phyloP scores from a whole-genome alignment of 225 moss, liverwort and hornwort genomes.

The Bryoerythrophyllum caledonicum region DNA sequence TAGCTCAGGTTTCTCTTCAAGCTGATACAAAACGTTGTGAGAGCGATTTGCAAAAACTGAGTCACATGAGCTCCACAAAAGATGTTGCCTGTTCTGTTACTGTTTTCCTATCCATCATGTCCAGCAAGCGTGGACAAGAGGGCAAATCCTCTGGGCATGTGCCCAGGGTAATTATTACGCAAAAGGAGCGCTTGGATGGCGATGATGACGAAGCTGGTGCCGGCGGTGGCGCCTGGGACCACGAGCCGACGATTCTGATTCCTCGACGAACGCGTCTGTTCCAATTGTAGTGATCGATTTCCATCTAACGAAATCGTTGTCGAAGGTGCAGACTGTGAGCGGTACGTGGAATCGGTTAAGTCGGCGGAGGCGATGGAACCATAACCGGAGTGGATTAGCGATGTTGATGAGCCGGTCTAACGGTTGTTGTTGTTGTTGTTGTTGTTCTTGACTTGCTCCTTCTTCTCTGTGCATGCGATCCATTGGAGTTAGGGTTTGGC shows the following conservation, averaged over 20 bases:
- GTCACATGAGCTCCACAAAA: not conserved
- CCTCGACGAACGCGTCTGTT: not conserved
- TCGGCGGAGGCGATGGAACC: conserved; percentile 2
- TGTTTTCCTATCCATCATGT: no score
- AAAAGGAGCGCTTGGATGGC: not conserved
- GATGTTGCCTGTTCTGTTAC: no score
- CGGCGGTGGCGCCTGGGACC: not conserved
- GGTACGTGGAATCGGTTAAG: not conserved
- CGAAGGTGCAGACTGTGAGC: not conserved
- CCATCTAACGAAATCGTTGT: not conserved
- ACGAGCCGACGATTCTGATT: not conserved
- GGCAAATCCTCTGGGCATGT: no score
- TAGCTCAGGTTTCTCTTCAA: not conserved
- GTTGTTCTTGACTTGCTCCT: conserved; percentile 13
- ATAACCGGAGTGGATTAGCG: conserved; percentile 2
- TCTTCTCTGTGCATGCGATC: not conserved
- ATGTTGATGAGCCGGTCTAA: conserved; percentile 2
- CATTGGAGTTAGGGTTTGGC: conserved; percentile 1
- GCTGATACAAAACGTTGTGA: not conserved
- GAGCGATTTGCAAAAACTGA: no score
- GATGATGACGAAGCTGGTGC: not conserved
- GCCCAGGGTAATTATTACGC: no score
- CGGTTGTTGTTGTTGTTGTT: conserved; percentile 2
- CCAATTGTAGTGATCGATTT: not conserved
- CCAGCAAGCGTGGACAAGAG: conserved; percentile 1